A percentile compares a stretch with the other conserved stretches of the same genome.
Evolutionary conservation across 352 stramenopile genomes (phyloP).

Genomic region (Aphanomyces stellatus): DNA sequence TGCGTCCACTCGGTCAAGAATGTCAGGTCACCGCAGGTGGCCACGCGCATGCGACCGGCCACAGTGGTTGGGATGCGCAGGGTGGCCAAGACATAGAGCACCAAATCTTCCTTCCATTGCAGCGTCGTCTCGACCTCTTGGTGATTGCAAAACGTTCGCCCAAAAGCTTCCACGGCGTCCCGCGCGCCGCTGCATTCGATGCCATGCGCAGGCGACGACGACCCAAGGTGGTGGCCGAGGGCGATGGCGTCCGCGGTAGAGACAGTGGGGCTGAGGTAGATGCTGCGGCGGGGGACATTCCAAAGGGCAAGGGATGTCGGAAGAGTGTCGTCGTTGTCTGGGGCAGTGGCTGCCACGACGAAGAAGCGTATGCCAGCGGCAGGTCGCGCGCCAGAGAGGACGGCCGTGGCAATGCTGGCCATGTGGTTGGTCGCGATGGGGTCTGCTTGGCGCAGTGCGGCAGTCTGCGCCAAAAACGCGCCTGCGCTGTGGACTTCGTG

Average conservation of each 20-base stretch:
- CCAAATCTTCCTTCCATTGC: neutral
- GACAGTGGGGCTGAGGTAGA: neutral
- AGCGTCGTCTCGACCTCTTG: neutral
- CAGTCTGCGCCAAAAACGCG: neutral
- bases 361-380: neutral
- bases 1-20: too few species aligned
- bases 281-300: neutral
- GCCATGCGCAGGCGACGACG: neutral
- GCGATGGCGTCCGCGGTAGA: neutral
- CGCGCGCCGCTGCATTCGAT: neutral
- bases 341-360: neutral
- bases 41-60: too few species aligned
- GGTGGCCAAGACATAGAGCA: too few species aligned
- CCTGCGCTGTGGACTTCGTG: neutral
- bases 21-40: too few species aligned
- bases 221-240: neutral
- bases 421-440: slow-evolving; percentile 7
- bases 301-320: neutral
- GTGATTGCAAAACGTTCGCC: too few species aligned
- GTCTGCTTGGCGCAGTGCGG: neutral
- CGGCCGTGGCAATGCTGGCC: neutral
- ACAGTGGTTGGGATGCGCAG: too few species aligned
- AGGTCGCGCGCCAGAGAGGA: neutral
- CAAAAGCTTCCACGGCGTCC: neutral
- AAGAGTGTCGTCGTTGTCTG: neutral